phyloP scores from a whole-genome alignment of 1,139 yeast species.

The Sugiyamaella novakii region DNA sequence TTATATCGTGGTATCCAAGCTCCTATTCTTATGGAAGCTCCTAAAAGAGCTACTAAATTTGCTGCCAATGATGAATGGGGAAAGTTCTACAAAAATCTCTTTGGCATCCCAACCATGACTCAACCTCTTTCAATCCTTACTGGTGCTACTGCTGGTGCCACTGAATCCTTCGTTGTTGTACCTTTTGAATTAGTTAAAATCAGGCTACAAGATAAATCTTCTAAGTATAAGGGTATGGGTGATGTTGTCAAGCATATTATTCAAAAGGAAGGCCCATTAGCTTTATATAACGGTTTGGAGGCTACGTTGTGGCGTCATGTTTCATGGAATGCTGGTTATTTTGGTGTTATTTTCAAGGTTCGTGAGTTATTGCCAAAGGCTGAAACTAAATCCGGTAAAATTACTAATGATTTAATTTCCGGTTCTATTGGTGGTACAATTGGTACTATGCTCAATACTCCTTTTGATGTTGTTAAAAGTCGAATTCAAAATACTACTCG shows the following conservation, averaged over 20 bases:
- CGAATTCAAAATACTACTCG: constrained; percentile 89
- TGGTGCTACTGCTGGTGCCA: constrained; percentile 98
- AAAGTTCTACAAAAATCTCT: constrained; percentile 69
- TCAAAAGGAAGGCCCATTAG: constrained; percentile 72
- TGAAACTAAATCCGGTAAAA: constrained; percentile 65
- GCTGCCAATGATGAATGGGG: constrained; percentile 99
- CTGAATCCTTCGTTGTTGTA: constrained; percentile 93
- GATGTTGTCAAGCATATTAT: constrained; percentile 79
- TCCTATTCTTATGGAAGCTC: constrained; percentile 99
- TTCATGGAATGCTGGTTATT: constrained; percentile 97
- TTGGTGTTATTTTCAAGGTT: constrained; percentile 90
- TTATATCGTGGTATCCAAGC: constrained; percentile 93
- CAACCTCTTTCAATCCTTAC: constrained; percentile 87
- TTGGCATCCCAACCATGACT: constrained; percentile 70
- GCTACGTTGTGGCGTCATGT: constrained; percentile 97
- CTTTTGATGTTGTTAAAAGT: constrained; percentile 96
- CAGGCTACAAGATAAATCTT: constrained; percentile 84
- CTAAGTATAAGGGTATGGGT: constrained; percentile 80
- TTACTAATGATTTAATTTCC: constrained; percentile 82
- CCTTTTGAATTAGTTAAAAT: constrained; percentile 89
- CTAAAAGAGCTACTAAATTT: constrained; percentile 92
- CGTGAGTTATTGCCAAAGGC: constrained; percentile 80
- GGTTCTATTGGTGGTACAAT: constrained; percentile 97
- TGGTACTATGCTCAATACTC: constrained; percentile 92
- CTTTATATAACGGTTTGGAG: constrained; percentile 92